These are phyloP conservation scores for Oryza australiensis DNA, from an alignment of 176 grass and related monocot genomes.

Conservation along the genomic window DNA sequence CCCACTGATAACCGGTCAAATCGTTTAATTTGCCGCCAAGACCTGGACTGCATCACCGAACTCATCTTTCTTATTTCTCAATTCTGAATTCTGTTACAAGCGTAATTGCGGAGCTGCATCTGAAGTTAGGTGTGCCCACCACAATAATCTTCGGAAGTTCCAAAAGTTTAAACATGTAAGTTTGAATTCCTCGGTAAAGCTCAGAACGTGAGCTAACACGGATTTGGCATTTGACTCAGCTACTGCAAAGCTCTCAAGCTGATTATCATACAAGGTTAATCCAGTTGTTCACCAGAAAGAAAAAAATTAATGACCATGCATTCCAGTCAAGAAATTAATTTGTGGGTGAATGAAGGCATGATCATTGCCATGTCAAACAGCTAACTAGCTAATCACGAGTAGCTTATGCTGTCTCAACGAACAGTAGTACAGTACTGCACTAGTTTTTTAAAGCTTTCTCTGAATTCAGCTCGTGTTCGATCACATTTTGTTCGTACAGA, in stretches of 20 bases:
- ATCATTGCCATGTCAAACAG: not conserved
- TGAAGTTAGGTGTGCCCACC: conserved; percentile 12
- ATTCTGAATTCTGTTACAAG: not conserved
- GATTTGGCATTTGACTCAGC: conserved; percentile 41
- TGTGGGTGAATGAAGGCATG: not conserved
- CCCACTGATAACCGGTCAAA: conserved; percentile 2
- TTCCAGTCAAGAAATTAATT: conserved; percentile 19
- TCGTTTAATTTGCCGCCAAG: conserved; percentile 19
- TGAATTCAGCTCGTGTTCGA: not conserved
- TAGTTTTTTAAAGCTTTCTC: not conserved
- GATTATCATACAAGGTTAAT: not conserved
- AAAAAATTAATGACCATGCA: not conserved
- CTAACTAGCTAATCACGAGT: not conserved
- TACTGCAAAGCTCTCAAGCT: not conserved
- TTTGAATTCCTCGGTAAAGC: not conserved
- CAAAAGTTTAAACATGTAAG: not conserved
- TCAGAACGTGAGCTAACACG: not conserved
- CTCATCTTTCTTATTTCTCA: not conserved
- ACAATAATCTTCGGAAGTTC: not conserved
- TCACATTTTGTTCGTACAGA: not conserved
- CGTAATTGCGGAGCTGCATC: not conserved
- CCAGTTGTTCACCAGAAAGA: not conserved
- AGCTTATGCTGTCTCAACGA: not conserved
- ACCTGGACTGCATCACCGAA: conserved; percentile 22
- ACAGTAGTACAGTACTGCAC: not conserved